These are phyloP conservation scores for Pythium brachiatum DNA, from an alignment of 352 stramenopile genomes.

Conservation along the genomic window DNA sequence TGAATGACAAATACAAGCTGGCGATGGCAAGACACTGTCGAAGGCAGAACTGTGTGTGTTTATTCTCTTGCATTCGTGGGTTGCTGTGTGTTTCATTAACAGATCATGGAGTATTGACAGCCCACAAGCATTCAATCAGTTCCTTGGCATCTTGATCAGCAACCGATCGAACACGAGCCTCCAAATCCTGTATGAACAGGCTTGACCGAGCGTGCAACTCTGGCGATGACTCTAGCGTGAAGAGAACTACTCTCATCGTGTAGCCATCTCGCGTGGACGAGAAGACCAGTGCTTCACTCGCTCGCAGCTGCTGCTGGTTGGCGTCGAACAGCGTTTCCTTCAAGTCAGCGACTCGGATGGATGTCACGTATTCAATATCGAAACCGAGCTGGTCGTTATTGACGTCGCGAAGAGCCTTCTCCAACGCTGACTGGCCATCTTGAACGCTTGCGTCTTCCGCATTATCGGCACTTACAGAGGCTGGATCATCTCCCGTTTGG, in stretches of 20 bases:
- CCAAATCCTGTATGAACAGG: slow-evolving; percentile 26
- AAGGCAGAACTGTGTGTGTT: slow-evolving; percentile 17
- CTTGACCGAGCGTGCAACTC: slow-evolving; percentile 27
- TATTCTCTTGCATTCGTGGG: background rate
- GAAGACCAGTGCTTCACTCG: slow-evolving; percentile 45
- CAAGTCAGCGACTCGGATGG: slow-evolving; percentile 29
- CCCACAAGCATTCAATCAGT: slow-evolving; percentile 2
- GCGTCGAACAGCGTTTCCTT: slow-evolving; percentile 33
- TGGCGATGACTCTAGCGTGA: background rate
- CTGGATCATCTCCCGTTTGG: background rate
- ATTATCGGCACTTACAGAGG: background rate
- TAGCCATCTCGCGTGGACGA: slow-evolving; percentile 35
- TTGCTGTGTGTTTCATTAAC: background rate
- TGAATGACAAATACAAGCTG: slow-evolving; percentile 70
- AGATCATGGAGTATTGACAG: background rate
- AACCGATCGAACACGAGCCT: slow-evolving; percentile 6
- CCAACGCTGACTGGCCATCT: slow-evolving; percentile 4
- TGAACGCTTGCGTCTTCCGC: no score
- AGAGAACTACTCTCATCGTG: slow-evolving; percentile 36
- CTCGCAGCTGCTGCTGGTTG: background rate
- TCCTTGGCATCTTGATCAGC: background rate
- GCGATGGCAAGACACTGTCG: slow-evolving; percentile 25
- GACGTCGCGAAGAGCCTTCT: background rate
- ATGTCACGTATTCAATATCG: slow-evolving; percentile 42
- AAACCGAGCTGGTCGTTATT: slow-evolving; percentile 34